A percentile compares a stretch with the other conserved stretches of the same genome.
phyloP scores from a whole-genome alignment of 805 yeast species.

The Priceomyces fermenticarens region DNA sequence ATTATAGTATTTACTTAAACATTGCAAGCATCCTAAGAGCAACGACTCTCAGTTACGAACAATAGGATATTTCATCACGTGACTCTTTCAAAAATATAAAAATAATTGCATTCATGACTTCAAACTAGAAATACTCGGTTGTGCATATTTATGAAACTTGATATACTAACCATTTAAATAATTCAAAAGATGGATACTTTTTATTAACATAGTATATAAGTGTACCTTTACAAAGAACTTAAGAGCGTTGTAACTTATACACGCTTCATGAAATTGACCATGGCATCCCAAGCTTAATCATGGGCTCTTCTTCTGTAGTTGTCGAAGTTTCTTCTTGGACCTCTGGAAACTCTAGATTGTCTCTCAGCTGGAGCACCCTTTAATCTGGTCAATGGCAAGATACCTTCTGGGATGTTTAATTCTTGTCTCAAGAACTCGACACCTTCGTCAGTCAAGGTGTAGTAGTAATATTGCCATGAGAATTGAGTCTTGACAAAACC shows the following conservation, averaged over 20 bases:
- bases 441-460: slow-evolving; percentile 99
- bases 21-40: no score
- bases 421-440: slow-evolving; percentile 96
- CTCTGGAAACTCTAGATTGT: slow-evolving; percentile 44
- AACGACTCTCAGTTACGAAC: no score
- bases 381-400: slow-evolving; percentile 97
- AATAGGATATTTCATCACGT: no score
- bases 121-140: no score
- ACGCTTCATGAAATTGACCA: slow-evolving; percentile 3
- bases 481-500: slow-evolving; percentile 99
- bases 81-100: no score
- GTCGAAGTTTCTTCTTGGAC: slow-evolving; percentile 31
- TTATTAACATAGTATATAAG: slow-evolving; percentile 5
- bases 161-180: no score
- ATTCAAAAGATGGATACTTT: slow-evolving; percentile 6
- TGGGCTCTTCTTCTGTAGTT: slow-evolving; percentile 64
- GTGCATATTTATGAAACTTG: no score
- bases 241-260: neutral
- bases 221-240: slow-evolving; percentile 2
- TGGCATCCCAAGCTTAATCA: slow-evolving; percentile 30
- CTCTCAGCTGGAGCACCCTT: slow-evolving; percentile 88
- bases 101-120: no score
- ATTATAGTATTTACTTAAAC: no score
- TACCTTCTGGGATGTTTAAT: slow-evolving; percentile 97
- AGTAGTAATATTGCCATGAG: slow-evolving; percentile 99